phyloP scores from a whole-genome alignment of 2,329 filamentous ascomycete genomes.

The Pseudophaeomoniella oleicola region DNA sequence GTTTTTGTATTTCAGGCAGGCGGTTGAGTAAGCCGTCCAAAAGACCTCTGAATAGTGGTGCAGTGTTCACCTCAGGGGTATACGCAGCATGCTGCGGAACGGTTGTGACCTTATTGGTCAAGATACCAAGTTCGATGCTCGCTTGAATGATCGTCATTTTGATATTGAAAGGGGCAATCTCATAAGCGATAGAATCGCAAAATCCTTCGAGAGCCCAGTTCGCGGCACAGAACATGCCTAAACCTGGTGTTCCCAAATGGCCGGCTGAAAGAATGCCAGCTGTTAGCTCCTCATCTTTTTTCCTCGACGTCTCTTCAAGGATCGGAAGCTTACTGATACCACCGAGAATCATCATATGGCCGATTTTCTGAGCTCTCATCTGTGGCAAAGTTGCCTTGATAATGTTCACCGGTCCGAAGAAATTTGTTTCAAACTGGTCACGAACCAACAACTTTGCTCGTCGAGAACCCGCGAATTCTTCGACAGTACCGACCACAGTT shows the following conservation, averaged over 20 bases:
- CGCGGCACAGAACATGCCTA: constrained; percentile 81
- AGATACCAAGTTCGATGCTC: constrained; percentile 76
- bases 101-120: constrained; percentile 77
- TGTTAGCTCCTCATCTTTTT: not conserved
- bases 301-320: not conserved
- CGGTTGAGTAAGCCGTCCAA: constrained; percentile 65
- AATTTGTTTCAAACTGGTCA: constrained; percentile 88
- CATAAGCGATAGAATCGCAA: constrained; percentile 86
- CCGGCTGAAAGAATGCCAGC: constrained; percentile 38
- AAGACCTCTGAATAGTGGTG: constrained; percentile 71
- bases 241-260: constrained; percentile 81
- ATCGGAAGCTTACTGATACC: constrained; percentile 47
- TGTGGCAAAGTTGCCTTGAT: constrained; percentile 76
- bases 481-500: constrained; percentile 78
- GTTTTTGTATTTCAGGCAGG: constrained; percentile 47
- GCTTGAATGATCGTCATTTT: constrained; percentile 93
- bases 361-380: constrained; percentile 65
- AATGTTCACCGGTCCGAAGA: constrained; percentile 91
- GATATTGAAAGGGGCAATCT: constrained; percentile 92
- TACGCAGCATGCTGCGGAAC: constrained; percentile 63
- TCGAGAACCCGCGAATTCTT: constrained; percentile 65
- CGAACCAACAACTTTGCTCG: constrained; percentile 65
- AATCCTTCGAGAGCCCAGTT: constrained; percentile 94
- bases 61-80: constrained; percentile 54
- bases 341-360: constrained; percentile 80